Evolutionary conservation across 306 rosid species (phyloP), one percentile per base, ranked within the genome.

Genomic region (Cicer judaicum): DNA sequence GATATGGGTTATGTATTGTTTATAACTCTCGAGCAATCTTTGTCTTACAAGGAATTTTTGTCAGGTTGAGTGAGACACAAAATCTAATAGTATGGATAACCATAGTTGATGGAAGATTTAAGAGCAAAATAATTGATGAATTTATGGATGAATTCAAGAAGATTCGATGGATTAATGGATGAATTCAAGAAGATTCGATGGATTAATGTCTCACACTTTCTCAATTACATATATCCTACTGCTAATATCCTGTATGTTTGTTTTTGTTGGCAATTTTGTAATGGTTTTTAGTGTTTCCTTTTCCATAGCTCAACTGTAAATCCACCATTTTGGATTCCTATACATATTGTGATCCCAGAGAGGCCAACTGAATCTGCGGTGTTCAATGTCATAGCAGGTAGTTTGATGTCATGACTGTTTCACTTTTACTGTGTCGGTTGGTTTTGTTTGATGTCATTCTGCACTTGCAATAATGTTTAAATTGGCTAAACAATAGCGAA

Each of bases 321-420:
- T 70, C 83, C 97, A 57, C 91, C 97, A 73, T 93, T 93, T 89
- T 93, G 98, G 98, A 93, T 89, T 81, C 98, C 98, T 46, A 84
- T 93, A 75, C 94, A 91, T 67, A 86, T 89, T 68, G 94, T 93
- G 82, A 88, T 88, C 79, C 98, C 98, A 21, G 98, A 93, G 88
- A 87, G 98, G 71, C 97, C 98, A 5, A 93, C 98, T 34, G 98
- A 93, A 85, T 88, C 90, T 78, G 91, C 90, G 44, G 92, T 86
- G 63, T 87, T 93, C 81, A 91, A 89, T 81, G 94, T 91, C 83
- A 85, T 80, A 57, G 98, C 97, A 80, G 98, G 98, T 93, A 93
- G 61, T 48, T 79, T 77, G 74, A 59, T 52, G 73, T 53, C 70
- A 2, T 42, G 41, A 42, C 49, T 74, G 34, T 73, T 72, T n/a